Base-by-base conservation (phyloP, 1,284 basidiomycete species). In the Papiliotrema laurentii region DNA sequence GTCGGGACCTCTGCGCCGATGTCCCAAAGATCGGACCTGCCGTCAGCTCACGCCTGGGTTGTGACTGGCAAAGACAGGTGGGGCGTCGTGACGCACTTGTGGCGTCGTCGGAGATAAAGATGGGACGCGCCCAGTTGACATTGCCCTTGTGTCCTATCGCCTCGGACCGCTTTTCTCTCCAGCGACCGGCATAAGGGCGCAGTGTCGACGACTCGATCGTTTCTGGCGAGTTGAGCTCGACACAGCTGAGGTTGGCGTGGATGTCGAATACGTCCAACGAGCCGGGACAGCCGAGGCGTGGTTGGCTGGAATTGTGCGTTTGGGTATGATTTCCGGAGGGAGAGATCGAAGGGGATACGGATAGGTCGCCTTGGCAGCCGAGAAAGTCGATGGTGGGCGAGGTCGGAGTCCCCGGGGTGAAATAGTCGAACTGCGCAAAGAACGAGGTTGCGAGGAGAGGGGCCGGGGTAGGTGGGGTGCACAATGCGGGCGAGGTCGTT, bases 81-180 rank as follows among this genome's bases (percentile, higher is more conserved):
- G 24, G 14, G 16, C 26, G 14, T 25, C 34, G 13, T 9, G 44
- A 16, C 19, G 28, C 21, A 25, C 35, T 38, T 27, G 16, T 14
- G 21, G 35, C 19, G 11, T 36, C 14, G 22, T 11, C 19, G 13
- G 33, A 24, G 5, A 33, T 22, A 14, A 45, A 24, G 16, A n/a
- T n/a, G n/a, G 44, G 44, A 16, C 44, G 6, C 7, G 44, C 44
- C 44, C 44, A 45, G 44, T 45, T 45, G 19, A 37, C 35, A 34
- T 44, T 44, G 4, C n/a, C 19, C 19, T 22, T 9, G 13, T 39
- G n/a, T 13, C 19, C n/a, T n/a, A 21, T 19, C 37, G 14, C 18
- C 37, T 14, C 22, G n/a, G 37, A 27, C 40, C 40, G 44, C 11
- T 27, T 28, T 18, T 45, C 21, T 43, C 42, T 16, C 42, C 28